These are phyloP conservation scores for Choricystis sp. DNA, from an alignment of 139 green algal genomes.

Conservation along the genomic window DNA sequence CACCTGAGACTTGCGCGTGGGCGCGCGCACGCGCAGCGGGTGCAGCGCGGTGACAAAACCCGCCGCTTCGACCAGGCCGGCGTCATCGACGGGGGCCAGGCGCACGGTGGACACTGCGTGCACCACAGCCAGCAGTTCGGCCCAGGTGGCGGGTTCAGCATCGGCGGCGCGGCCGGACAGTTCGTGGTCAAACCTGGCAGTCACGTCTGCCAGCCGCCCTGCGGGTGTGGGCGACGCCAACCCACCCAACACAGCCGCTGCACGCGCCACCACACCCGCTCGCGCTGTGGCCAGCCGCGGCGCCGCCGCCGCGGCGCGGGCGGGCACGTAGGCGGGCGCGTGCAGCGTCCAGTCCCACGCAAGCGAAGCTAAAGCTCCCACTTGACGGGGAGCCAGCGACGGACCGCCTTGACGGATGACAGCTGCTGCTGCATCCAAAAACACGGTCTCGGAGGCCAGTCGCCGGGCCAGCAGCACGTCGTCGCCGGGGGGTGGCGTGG, in stretches of 20 bases:
- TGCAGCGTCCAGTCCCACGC: constrained; percentile 28
- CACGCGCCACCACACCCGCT: constrained; percentile 3
- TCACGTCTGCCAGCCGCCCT: not conserved
- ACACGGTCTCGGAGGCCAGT: constrained; percentile 35
- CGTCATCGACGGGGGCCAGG: not conserved
- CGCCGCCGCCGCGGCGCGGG: constrained; percentile 1
- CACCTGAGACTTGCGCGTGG: constrained; percentile 54
- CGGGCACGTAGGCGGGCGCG: constrained; percentile 21
- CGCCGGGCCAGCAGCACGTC: constrained; percentile 7
- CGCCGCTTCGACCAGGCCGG: constrained; percentile 2
- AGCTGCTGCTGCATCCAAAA: constrained; percentile 28
- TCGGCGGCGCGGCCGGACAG: not conserved
- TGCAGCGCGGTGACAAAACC: constrained; percentile 32
- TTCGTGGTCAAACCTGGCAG: not conserved
- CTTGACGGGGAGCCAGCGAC: constrained; percentile 11
- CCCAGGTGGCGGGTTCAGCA: no score
- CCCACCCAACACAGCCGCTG: not conserved
- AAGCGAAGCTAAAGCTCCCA: constrained; percentile 10
- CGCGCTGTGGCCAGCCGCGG: constrained; percentile 3
- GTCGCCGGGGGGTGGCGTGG: not conserved
- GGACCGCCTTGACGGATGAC: constrained; percentile 16
- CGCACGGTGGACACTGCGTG: not conserved
- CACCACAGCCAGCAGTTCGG: not conserved
- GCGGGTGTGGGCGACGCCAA: not conserved
- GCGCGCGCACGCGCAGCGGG: constrained; percentile 32